These are phyloP conservation scores for Rosa multiflora DNA, from an alignment of 306 rosid species.

Conservation along the genomic window DNA sequence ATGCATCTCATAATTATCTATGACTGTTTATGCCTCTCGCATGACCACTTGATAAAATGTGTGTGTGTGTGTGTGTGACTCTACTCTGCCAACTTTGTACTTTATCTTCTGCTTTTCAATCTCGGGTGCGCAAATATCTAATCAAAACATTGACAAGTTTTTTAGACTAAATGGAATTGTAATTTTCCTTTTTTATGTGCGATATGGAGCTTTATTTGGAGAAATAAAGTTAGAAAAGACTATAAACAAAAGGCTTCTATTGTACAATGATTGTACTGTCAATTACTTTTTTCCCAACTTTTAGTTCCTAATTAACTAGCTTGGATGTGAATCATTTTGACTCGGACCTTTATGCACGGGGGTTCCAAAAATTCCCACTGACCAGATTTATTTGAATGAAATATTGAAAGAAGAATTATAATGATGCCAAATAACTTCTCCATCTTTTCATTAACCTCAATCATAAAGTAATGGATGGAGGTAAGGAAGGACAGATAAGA, in stretches of 20 bases:
- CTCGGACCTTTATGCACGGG: slow-evolving; percentile 8
- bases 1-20: no score
- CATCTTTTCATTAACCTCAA: slow-evolving; percentile 10
- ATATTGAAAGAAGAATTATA: background rate
- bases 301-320: background rate
- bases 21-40: no score
- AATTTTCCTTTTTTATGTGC: slow-evolving; percentile 4
- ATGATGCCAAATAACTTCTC: background rate
- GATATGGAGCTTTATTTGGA: background rate
- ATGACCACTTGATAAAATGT: no score
- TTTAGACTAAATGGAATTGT: slow-evolving; percentile 12
- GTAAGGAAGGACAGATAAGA: background rate
- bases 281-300: slow-evolving; percentile 8
- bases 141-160: slow-evolving; percentile 13
- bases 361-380: slow-evolving; percentile 14
- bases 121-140: slow-evolving; percentile 12
- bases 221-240: background rate
- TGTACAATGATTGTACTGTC: slow-evolving; percentile 23
- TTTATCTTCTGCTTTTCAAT: background rate
- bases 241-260: slow-evolving; percentile 10
- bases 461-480: background rate
- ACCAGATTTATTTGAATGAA: slow-evolving; percentile 4
- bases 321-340: slow-evolving; percentile 19
- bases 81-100: background rate
- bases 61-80: background rate